Evolutionary conservation across 2,329 filamentous ascomycete genomes (phyloP).

Genomic region (Beauveria australis): DNA sequence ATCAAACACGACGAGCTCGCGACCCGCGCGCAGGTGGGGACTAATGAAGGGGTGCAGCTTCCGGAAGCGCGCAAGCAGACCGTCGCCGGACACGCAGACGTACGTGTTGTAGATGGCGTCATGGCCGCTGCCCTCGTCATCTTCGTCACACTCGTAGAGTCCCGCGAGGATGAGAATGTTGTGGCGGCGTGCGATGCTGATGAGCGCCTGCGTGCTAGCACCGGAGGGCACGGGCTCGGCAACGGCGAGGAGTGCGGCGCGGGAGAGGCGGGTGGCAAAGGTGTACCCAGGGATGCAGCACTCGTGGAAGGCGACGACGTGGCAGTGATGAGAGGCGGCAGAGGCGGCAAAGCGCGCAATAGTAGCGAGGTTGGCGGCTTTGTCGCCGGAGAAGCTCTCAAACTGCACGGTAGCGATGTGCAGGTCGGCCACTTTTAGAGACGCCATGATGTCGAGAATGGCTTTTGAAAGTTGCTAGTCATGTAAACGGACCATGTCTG

Average conservation of each 20-base stretch:
- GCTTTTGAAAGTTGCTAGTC: too few species aligned
- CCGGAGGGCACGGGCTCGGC: conserved; percentile 9
- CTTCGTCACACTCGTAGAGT: conserved; percentile 11
- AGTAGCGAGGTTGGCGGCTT: conserved; percentile 10
- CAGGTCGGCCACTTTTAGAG: background rate
- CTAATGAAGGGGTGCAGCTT: conserved; percentile 16
- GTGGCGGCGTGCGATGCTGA: background rate
- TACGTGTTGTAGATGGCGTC: conserved; percentile 14
- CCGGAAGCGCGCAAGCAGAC: conserved; percentile 14
- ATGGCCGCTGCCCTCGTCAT: background rate
- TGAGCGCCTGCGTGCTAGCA: conserved; percentile 1
- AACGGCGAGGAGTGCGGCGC: conserved; percentile 1
- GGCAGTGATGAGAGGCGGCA: background rate
- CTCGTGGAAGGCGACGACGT: conserved; percentile 13
- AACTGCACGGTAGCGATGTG: conserved; percentile 13
- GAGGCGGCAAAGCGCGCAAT: conserved; percentile 5
- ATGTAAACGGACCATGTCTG: background rate
- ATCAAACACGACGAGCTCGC: conserved; percentile 14
- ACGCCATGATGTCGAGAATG: background rate
- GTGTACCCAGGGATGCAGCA: conserved; percentile 13
- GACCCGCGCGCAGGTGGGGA: conserved; percentile 9
- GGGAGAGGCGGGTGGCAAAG: conserved; percentile 8
- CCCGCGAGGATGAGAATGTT: conserved; percentile 11
- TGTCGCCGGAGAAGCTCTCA: conserved; percentile 12
- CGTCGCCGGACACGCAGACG: conserved; percentile 12